A percentile compares a stretch with the other conserved stretches of the same genome.
Conservation (phyloP, 352 stramenopile genomes). For the Elongisporangium anandrum region DNA sequence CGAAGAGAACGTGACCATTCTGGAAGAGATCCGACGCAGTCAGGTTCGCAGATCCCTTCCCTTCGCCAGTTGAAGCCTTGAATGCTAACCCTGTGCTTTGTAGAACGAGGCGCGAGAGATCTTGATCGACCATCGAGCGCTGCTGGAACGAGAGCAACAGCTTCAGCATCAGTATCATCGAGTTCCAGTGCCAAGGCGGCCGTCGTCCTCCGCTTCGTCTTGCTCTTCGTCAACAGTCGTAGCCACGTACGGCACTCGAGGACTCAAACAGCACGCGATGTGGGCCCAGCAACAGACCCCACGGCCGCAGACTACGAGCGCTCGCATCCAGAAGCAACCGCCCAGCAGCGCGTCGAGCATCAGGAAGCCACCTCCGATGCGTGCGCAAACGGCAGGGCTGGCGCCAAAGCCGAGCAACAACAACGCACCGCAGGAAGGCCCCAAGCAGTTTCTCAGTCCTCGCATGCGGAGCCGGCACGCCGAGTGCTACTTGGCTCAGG, state of each 20-base stretch:
- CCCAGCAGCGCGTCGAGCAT: slow-evolving; percentile 2
- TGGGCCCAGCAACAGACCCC: slow-evolving; percentile 8
- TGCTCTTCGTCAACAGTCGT: background rate
- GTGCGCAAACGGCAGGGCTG: slow-evolving; percentile 25
- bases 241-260: slow-evolving; percentile 22
- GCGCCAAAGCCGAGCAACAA: slow-evolving; percentile 4
- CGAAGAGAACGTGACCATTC: slow-evolving; percentile 64
- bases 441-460: background rate
- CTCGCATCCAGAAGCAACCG: background rate
- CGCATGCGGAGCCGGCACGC: background rate
- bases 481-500: background rate
- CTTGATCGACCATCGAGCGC: slow-evolving; percentile 59
- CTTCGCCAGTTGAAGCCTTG: background rate
- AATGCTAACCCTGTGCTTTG: background rate
- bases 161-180: slow-evolving; percentile 4
- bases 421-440: background rate
- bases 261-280: slow-evolving; percentile 47
- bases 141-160: slow-evolving; percentile 42
- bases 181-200: slow-evolving; percentile 18
- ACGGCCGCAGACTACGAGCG: slow-evolving; percentile 17
- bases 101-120: slow-evolving; percentile 61
- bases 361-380: slow-evolving; percentile 6
- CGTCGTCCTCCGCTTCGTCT: slow-evolving; percentile 22
- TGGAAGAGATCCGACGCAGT: slow-evolving; percentile 61
- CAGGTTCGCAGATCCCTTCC: slow-evolving; percentile 21